phyloP scores from a whole-genome alignment of 73 alveolate species.

The Paraurostyla sp. region DNA sequence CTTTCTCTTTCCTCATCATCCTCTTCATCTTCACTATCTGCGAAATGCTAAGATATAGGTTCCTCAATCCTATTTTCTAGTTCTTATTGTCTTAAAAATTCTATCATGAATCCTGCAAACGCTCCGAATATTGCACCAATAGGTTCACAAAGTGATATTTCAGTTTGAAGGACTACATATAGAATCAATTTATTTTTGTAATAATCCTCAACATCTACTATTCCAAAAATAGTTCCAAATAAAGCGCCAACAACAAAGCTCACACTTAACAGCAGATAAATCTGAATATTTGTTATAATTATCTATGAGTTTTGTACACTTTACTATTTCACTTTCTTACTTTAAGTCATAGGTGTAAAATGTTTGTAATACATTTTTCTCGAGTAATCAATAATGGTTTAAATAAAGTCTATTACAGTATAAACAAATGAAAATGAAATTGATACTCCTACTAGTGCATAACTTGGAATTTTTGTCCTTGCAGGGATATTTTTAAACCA shows the following conservation, averaged over 20 bases:
- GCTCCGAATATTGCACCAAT: conserved; percentile 38
- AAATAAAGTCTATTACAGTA: not conserved
- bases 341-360: not conserved
- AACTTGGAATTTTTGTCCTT: conserved; percentile 18
- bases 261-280: conserved; percentile 4
- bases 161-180: not conserved
- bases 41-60: not conserved
- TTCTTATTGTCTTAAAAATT: conserved; percentile 51
- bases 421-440: conserved; percentile 9
- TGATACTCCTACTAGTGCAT: conserved; percentile 41
- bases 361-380: not conserved
- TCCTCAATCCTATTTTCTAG: conserved; percentile 9
- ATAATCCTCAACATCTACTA: conserved; percentile 49
- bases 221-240: conserved; percentile 47
- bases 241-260: conserved; percentile 29
- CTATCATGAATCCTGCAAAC: conserved; percentile 48
- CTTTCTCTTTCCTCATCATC: not conserved
- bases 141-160: conserved; percentile 49
- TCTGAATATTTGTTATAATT: conserved; percentile 1
- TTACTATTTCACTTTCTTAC: not conserved
- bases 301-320: not conserved
- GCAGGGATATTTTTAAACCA: conserved; percentile 43
- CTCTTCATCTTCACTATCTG: conserved; percentile 11
- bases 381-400: not conserved
- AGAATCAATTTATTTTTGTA: not conserved